Evolutionary conservation across 768 basidiomycete genomes (phyloP).

Genomic region (Glaciozyma martinii): DNA sequence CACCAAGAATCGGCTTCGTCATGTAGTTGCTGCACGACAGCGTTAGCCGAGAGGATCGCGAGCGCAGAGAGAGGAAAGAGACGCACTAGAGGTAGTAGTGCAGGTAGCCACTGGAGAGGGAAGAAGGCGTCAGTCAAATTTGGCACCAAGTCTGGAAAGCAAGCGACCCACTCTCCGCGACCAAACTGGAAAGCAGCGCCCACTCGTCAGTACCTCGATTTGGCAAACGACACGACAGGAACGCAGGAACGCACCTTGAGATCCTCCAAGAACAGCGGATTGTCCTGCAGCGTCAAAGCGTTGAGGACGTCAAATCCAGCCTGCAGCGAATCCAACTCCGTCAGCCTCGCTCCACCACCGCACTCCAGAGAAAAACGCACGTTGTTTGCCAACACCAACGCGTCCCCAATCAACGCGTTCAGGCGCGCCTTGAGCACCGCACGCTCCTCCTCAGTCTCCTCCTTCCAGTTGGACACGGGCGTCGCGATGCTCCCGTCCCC

Average conservation of each 20-base stretch:
- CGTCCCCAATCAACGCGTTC: slow-evolving; percentile 63
- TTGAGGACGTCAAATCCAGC: slow-evolving; percentile 96
- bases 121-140: not conserved
- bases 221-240: no score
- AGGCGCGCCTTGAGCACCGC: slow-evolving; percentile 60
- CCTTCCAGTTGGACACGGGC: slow-evolving; percentile 32
- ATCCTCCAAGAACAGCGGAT: slow-evolving; percentile 66
- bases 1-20: slow-evolving; percentile 67
- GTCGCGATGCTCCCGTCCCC: slow-evolving; percentile 15
- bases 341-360: not conserved
- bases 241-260: slow-evolving; percentile 39
- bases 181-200: not conserved
- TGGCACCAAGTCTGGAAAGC: not conserved
- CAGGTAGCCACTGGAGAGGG: slow-evolving; percentile 64
- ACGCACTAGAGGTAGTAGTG: slow-evolving; percentile 46
- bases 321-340: slow-evolving; percentile 33
- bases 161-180: slow-evolving; percentile 3
- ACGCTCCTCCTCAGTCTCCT: slow-evolving; percentile 54
- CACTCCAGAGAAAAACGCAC: slow-evolving; percentile 33
- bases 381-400: slow-evolving; percentile 66
- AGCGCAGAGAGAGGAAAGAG: slow-evolving; percentile 5
- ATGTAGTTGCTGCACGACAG: slow-evolving; percentile 78
- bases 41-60: not conserved
- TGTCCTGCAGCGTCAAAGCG: slow-evolving; percentile 90
- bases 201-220: not conserved